Base-by-base conservation (phyloP, 202 grass and related monocot species). In the Eragrostis tef region DNA sequence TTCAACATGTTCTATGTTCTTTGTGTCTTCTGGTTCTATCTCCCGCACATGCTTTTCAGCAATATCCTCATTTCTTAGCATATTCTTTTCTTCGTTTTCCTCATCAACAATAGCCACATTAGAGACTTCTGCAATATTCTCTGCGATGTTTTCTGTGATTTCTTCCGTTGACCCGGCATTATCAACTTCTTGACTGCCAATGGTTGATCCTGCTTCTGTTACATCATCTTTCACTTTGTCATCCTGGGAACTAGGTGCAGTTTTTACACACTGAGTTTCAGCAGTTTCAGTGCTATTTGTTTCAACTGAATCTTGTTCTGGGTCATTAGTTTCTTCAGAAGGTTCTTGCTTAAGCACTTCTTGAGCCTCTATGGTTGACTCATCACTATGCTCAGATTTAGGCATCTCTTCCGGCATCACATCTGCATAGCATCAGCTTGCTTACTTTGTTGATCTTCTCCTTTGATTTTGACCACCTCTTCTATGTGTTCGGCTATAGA, bases 1-100 rank as follows among this genome's bases (percentile, higher is more conserved):
- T 11, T 85, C 77, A 89, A 82, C 36, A 51, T 42, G 72, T 60
- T 86, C 58, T 67, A 42, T 77, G 49, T 6, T 81, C 25, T 89
- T 77, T 36, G 54, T 85, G 71, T 86, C 82, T 85, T 81, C 78
- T 85, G 65, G 20, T 49, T 85, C 82, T 77, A 81, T 29, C 12
- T 0, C 78, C 20, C 0, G 47, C 0, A 6, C 26, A 71, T 81
- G 52, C 14, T 45, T 73, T 70, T 81, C 71, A 43, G 56, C 5
- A 53, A 76, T 54, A 49, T 70, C 57, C 15, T 89, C 82, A 65
- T 24, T 70, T 70, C 12, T 16, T 77, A 41, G 34, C 25, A 49
- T 78, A 81, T 48, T 71, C 19, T 48, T 63, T 77, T 73, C 66
- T 78, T 77, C 26, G 56, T 70, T 50, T 81, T 12, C 57, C 13